Percentiles rank a stretch among this genome's conserved stretches.
Conservation (phyloP, 2,329 filamentous ascomycete species). For the Xylariaceae sp. region DNA sequence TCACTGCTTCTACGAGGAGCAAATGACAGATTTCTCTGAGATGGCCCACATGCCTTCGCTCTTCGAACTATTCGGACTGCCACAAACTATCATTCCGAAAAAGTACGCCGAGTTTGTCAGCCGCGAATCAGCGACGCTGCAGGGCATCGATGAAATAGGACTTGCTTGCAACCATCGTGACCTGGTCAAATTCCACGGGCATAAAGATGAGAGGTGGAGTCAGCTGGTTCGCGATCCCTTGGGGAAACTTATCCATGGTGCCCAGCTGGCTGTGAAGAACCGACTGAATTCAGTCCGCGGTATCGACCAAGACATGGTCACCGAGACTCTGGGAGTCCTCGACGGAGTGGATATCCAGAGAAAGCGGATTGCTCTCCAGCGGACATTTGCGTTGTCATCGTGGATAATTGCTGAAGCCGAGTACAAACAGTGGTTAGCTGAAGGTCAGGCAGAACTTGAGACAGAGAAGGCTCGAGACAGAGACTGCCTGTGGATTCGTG, state of each 20-base stretch:
- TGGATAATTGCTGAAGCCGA: constrained; percentile 39
- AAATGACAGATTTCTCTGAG: constrained; percentile 37
- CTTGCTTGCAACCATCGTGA: constrained; percentile 38
- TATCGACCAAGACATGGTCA: constrained; percentile 35
- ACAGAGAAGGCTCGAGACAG: constrained; percentile 15
- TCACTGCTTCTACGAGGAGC: constrained; percentile 40
- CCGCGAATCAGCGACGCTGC: constrained; percentile 39
- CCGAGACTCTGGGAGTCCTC: constrained; percentile 32
- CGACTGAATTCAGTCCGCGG: constrained; percentile 37
- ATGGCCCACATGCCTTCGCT: constrained; percentile 34
- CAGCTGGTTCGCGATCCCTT: constrained; percentile 37
- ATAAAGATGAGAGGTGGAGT: constrained; percentile 37
- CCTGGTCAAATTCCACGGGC: constrained; percentile 41
- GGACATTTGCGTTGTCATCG: constrained; percentile 34
- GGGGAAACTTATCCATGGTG: constrained; percentile 37
- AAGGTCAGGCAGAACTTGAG: constrained; percentile 8
- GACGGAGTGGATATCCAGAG: constrained; percentile 35
- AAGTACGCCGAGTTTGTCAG: constrained; percentile 39
- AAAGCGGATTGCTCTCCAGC: constrained; percentile 33
- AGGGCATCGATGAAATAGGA: constrained; percentile 35
- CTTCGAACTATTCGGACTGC: constrained; percentile 26
- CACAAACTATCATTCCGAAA: constrained; percentile 33
- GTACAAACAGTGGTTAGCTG: constrained; percentile 36
- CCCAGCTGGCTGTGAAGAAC: constrained; percentile 35
- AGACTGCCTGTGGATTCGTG: constrained; percentile 40